These are phyloP conservation scores for Biscogniauxia sp. DNA, from an alignment of 2,329 filamentous ascomycete species.

Conservation along the genomic window DNA sequence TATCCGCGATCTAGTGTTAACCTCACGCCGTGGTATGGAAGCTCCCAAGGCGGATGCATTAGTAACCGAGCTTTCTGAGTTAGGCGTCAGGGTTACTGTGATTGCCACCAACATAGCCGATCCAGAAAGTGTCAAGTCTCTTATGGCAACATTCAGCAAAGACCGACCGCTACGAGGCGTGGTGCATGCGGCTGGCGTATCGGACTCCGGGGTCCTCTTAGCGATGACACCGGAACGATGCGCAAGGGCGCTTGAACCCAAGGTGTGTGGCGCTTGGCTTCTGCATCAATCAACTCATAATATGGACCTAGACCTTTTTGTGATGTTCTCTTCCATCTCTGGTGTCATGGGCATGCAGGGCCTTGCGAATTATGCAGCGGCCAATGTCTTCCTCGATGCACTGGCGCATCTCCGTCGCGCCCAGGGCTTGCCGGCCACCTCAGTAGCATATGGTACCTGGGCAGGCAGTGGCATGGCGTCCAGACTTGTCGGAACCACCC, in stretches of 20 bases:
- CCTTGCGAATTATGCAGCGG: slow-evolving; percentile 27
- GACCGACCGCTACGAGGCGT: slow-evolving; percentile 31
- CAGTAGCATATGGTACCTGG: slow-evolving; percentile 30
- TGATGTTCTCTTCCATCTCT: slow-evolving; percentile 30
- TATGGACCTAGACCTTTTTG: slow-evolving; percentile 27
- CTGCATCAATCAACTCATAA: slow-evolving; percentile 25
- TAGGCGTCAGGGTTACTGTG: slow-evolving; percentile 24
- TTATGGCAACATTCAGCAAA: slow-evolving; percentile 22
- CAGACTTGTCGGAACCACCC: slow-evolving; percentile 15
- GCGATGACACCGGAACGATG: slow-evolving; percentile 29
- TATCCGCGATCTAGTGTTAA: slow-evolving; percentile 29
- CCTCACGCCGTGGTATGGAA: slow-evolving; percentile 29
- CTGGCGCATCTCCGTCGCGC: slow-evolving; percentile 22
- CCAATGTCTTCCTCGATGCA: slow-evolving; percentile 26
- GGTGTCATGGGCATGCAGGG: slow-evolving; percentile 27
- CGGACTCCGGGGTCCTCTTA: slow-evolving; percentile 26
- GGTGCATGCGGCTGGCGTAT: slow-evolving; percentile 30
- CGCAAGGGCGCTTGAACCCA: slow-evolving; percentile 22
- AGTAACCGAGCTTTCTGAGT: slow-evolving; percentile 21
- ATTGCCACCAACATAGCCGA: slow-evolving; percentile 25
- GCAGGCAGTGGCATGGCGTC: slow-evolving; percentile 29
- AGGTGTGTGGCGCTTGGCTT: slow-evolving; percentile 26
- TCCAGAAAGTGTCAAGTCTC: slow-evolving; percentile 15
- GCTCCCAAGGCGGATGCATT: slow-evolving; percentile 23
- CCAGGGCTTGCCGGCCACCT: slow-evolving; percentile 23